phyloP scores from a whole-genome alignment of 805 yeast genomes.

The Nematodospora valgi region DNA sequence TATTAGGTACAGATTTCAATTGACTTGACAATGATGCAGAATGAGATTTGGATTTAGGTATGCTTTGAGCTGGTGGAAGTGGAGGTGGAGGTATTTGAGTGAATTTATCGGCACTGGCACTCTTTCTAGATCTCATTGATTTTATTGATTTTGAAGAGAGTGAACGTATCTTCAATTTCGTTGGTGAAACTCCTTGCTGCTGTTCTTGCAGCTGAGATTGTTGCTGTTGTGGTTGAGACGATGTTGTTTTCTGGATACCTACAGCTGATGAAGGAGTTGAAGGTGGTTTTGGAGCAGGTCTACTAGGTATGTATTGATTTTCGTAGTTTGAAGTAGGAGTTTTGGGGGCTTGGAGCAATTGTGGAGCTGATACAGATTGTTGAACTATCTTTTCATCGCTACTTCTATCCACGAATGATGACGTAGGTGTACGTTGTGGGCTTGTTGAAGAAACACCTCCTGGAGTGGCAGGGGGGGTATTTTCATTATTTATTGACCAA shows the following conservation, averaged over 20 bases:
- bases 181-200: constrained; percentile 5
- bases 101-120: constrained; percentile 12
- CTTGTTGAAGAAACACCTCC: constrained; percentile 1
- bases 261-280: constrained; percentile 13
- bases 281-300: constrained; percentile 68
- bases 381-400: constrained; percentile 5
- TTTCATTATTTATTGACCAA: constrained; percentile 8
- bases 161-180: constrained; percentile 20
- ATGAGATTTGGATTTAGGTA: constrained; percentile 42
- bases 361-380: constrained; percentile 1
- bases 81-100: constrained; percentile 14
- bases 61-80: constrained; percentile 15
- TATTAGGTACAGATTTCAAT: constrained; percentile 13
- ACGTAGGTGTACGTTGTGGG: constrained; percentile 3
- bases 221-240: constrained; percentile 1
- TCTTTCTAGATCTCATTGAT: constrained; percentile 27
- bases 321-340: constrained; percentile 27
- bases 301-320: constrained; percentile 54
- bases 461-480: constrained; percentile 8
- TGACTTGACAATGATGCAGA: constrained; percentile 32
- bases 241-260: constrained; percentile 3
- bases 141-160: constrained; percentile 37
- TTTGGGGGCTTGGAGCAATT: constrained; percentile 14
- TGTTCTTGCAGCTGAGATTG: constrained; percentile 12
- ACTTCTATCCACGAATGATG: constrained; percentile 4